Conservation (phyloP, 164 flowering plant species). For the Annona cherimola region DNA sequence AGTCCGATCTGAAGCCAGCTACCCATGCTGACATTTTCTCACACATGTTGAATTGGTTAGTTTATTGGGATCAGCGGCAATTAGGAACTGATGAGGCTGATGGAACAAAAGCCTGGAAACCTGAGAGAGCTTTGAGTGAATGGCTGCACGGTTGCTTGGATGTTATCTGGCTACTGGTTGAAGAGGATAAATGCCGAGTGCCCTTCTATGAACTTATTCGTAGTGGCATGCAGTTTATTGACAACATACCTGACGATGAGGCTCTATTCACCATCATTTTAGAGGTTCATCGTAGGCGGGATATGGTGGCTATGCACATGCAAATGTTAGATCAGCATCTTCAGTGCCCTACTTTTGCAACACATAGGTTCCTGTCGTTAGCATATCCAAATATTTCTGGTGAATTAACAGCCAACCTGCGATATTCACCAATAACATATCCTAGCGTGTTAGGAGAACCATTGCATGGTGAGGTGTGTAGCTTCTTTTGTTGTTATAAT, state of each 20-base stretch:
- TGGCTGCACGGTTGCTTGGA: constrained; percentile 93
- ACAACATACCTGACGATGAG: constrained; percentile 93
- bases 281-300: constrained; percentile 94
- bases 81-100: constrained; percentile 57
- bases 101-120: constrained; percentile 48
- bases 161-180: constrained; percentile 92
- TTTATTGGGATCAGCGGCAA: constrained; percentile 76
- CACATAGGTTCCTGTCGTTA: constrained; percentile 63
- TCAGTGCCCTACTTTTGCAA: constrained; percentile 95
- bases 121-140: constrained; percentile 61
- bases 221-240: constrained; percentile 87
- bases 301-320: constrained; percentile 99
- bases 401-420: constrained; percentile 55
- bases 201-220: constrained; percentile 95
- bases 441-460: constrained; percentile 98
- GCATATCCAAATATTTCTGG: constrained; percentile 54
- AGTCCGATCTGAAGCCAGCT: constrained; percentile 71
- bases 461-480: constrained; percentile 91
- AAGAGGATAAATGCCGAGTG: constrained; percentile 80
- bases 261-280: constrained; percentile 84
- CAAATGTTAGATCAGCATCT: constrained; percentile 97
- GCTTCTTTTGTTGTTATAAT: neutral
- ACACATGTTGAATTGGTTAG: constrained; percentile 90
- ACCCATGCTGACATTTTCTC: constrained; percentile 76
- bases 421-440: constrained; percentile 90